Evolutionary conservation across 2,329 filamentous ascomycete genomes (phyloP), one percentile per base, ranked within the genome.

Genomic region (Pseudovirgaria hyperparasitica): DNA sequence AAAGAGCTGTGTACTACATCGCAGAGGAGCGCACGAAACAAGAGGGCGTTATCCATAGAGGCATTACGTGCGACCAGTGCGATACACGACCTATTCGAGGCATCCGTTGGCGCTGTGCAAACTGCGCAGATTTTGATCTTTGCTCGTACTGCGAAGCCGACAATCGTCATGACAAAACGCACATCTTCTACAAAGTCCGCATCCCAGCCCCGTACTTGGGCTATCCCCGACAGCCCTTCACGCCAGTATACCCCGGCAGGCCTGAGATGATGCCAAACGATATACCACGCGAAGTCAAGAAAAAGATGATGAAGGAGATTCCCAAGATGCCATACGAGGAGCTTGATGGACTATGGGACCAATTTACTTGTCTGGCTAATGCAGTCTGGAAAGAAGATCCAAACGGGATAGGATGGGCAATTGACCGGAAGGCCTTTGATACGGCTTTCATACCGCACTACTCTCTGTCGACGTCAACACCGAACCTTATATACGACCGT

Each of bases 171-270:
- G 74, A 70, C 45, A 92, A 87, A 52, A 93, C 85, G 2, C 90
- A 98, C 54, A 72, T 96, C 23, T 96, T 98, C 56, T 92, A 92
- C 65, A 96, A 96, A 54, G 81, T 98, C 46, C 77, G 77, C 29
- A 77, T 96, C 8, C 90, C 90, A 1, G 80, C 85, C 1, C 84
- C 86, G 0, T 80, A 84, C 16, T 75, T 93, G 30, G 80, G 80
- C 3, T 64, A 70, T 23, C 76, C 81, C 2, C 72, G 82, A 27
- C 78, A 87, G 50, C n/a, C n/a, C 78, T 84, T 41, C 76, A n/a
- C 23, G 4, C 24, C 25, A 15, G 24, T 23, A 73, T 94, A 93
- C 49, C 81, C 85, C 1, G 86, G 86, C 22, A 82, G 92, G 43
- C 84, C 86, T 7, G 72, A 79, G 35, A 71, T 70, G 37, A 72